Evolutionary conservation across 1,284 basidiomycete species (phyloP).

Genomic region (Malassezia sympodialis): DNA sequence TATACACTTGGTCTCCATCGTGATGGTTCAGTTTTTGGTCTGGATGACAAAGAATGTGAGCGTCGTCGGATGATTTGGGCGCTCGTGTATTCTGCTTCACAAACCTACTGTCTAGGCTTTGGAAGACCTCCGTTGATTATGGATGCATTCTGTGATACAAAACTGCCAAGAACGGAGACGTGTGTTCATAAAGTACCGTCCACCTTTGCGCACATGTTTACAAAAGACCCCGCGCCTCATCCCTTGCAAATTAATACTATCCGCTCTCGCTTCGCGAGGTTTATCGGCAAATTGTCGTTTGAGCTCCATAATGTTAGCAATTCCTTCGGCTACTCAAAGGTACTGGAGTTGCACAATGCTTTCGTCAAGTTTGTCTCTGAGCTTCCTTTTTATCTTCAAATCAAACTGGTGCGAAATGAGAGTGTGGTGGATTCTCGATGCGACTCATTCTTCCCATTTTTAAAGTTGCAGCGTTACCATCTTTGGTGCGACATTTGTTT

Average conservation of each 20-base stretch:
- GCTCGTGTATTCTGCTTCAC: slow-evolving; percentile 28
- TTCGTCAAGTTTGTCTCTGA: slow-evolving; percentile 20
- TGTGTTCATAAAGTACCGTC: slow-evolving; percentile 3
- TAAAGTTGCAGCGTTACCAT: slow-evolving; percentile 35
- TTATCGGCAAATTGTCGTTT: slow-evolving; percentile 4
- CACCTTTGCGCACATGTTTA: not conserved
- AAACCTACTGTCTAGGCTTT: slow-evolving; percentile 26
- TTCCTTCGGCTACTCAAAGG: slow-evolving; percentile 26
- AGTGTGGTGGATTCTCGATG: slow-evolving; percentile 26
- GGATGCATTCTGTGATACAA: slow-evolving; percentile 32
- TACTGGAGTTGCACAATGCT: slow-evolving; percentile 26
- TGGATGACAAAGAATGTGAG: slow-evolving; percentile 27
- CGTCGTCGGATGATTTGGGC: slow-evolving; percentile 34
- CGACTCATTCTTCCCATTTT: slow-evolving; percentile 28
- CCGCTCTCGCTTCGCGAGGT: not conserved
- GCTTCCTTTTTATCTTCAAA: slow-evolving; percentile 35
- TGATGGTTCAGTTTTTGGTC: slow-evolving; percentile 31
- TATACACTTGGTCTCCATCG: slow-evolving; percentile 41
- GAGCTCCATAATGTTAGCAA: slow-evolving; percentile 23
- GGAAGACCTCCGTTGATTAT: slow-evolving; percentile 36
- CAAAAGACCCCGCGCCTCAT: not conserved
- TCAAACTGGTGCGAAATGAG: slow-evolving; percentile 16
- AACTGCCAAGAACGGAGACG: slow-evolving; percentile 25
- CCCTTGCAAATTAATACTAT: slow-evolving; percentile 1
- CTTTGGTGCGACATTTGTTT: slow-evolving; percentile 37